Conservation (phyloP, 805 yeast species). For the Monosporozyma servazzii region DNA sequence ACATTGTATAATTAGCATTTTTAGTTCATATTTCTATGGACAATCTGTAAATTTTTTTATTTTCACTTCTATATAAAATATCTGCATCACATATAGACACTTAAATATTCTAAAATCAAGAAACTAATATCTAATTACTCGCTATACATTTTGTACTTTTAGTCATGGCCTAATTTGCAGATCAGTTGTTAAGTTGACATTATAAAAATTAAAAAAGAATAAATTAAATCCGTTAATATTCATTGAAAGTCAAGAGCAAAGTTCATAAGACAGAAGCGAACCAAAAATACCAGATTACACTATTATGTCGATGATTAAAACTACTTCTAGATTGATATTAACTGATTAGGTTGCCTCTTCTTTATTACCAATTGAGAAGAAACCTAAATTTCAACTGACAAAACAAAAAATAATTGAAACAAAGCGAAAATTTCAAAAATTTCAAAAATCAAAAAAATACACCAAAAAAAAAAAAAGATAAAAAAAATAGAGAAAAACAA, state of each 20-base stretch:
- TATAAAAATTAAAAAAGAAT: no score
- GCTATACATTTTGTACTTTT: neutral
- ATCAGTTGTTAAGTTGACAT: no score
- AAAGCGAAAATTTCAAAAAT: neutral
- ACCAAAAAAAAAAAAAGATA: neutral
- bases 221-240: no score
- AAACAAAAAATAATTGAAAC: neutral
- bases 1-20: neutral
- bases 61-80: neutral
- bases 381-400: neutral
- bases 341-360: no score
- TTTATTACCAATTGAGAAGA: neutral
- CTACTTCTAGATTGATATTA: no score
- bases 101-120: neutral
- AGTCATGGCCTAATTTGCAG: no score
- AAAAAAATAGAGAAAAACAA: neutral
- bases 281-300: no score
- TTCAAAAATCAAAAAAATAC: neutral
- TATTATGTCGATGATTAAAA: no score
- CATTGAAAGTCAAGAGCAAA: no score
- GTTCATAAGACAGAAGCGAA: no score
- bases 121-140: neutral
- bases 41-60: neutral
- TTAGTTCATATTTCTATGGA: neutral
- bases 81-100: neutral